Conservation (phyloP, 352 stramenopile genomes). For the Phytophthora quininea region DNA sequence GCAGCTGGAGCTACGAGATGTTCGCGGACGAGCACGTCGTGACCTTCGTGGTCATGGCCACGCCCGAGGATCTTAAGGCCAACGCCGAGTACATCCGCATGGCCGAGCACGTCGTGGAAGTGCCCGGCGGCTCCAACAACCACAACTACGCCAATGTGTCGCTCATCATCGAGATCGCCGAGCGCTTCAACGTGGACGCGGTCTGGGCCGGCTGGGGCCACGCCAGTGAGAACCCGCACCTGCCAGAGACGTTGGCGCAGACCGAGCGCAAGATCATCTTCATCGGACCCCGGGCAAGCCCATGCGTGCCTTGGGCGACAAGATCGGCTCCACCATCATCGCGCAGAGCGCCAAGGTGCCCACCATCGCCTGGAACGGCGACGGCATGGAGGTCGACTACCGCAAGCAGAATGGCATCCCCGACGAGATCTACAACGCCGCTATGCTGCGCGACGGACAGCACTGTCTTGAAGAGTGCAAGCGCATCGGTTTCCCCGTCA, state of each 20-base stretch:
- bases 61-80: constrained; percentile 98
- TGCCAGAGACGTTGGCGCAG: constrained; percentile 95
- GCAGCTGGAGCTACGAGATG: constrained; percentile 98
- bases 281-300: constrained; percentile 97
- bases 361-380: constrained; percentile 99
- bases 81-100: constrained; percentile 99
- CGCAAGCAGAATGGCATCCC: constrained; percentile 88
- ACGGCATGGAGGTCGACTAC: constrained; percentile 95
- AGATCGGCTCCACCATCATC: constrained; percentile 99
- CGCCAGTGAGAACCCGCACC: constrained; percentile 97
- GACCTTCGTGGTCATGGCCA: constrained; percentile 99
- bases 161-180: constrained; percentile 98
- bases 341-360: constrained; percentile 98
- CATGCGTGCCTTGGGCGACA: constrained; percentile 99
- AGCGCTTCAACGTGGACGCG: constrained; percentile 96
- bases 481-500: constrained; percentile 98
- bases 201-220: constrained; percentile 99
- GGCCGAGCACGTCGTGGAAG: constrained; percentile 99
- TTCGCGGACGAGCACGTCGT: constrained; percentile 95
- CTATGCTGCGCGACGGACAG: constrained; percentile 91
- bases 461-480: constrained; percentile 94
- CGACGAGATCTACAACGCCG: constrained; percentile 93
- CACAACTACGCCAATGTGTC: constrained; percentile 99
- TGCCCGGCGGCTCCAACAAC: constrained; percentile 99
- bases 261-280: constrained; percentile 96